Evolutionary conservation across 768 basidiomycete species (phyloP).

Genomic region (Mycena capillaripes): DNA sequence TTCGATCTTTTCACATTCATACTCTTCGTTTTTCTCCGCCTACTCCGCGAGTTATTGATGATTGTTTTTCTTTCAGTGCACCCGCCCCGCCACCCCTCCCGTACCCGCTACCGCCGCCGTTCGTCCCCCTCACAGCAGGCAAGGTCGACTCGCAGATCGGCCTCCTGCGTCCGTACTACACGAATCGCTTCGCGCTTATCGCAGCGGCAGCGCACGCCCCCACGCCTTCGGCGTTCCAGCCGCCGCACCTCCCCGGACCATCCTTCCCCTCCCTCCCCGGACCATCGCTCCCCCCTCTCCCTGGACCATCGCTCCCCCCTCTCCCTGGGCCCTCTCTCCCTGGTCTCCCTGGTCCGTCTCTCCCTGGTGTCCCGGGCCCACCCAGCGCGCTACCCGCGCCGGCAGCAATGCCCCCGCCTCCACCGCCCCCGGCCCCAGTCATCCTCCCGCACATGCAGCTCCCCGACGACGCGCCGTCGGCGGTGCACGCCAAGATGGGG

Average conservation of each 20-base stretch:
- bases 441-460: conserved; percentile 48
- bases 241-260: conserved; percentile 23
- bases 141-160: conserved; percentile 88
- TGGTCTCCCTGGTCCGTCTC: conserved; percentile 4
- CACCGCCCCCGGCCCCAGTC: conserved; percentile 36
- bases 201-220: conserved; percentile 40
- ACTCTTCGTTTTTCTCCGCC: conserved; percentile 12
- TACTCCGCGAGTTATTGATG: neutral
- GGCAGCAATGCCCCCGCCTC: conserved; percentile 28
- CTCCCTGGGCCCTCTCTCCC: conserved; percentile 15
- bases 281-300: conserved; percentile 38
- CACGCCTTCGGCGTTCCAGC: conserved; percentile 22
- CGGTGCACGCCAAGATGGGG: conserved; percentile 78
- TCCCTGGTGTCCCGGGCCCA: conserved; percentile 22
- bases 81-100: conserved; percentile 84
- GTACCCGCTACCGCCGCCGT: conserved; percentile 88
- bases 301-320: conserved; percentile 32
- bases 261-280: conserved; percentile 11
- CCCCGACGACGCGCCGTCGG: conserved; percentile 73
- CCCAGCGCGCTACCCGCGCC: conserved; percentile 6
- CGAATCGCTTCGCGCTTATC: conserved; percentile 64
- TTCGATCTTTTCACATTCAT: no score
- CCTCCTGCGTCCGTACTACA: conserved; percentile 83
- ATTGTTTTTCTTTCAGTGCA: conserved; percentile 52
- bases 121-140: conserved; percentile 76